Evolutionary conservation across 2,329 filamentous ascomycete species (phyloP), one percentile per base, ranked within the genome.

Genomic region (Plenodomus lindquistii): DNA sequence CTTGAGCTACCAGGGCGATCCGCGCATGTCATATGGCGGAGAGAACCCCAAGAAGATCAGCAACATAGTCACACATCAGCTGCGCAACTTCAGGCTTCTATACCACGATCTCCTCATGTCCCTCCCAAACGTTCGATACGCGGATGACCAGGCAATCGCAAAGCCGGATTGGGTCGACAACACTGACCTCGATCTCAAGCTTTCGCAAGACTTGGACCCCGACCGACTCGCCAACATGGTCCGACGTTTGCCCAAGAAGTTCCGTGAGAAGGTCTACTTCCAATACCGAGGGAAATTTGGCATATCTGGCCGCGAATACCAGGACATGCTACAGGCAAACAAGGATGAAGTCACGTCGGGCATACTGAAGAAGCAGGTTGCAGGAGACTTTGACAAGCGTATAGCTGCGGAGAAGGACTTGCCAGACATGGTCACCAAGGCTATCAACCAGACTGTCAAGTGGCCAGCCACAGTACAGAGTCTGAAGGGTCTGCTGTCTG

Each of bases 201-300:
- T 99, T 17, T 79, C 81, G 36, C 94, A 99, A 73, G 91, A 97
- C 65, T 95, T 97, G 91, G 89, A 96, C 63, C 89, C 92, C 0
- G 76, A 89, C 48, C 91, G 89, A 65, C 86, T 94, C 48, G 91
- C 89, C 16, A 99, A 99, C 73, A 99, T 99, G 90, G 93, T 99
- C 9, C 85, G 94, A 4, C 87, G 94, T 11, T 78, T 99, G 10
- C 94, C 94, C 3, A 87, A 88, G 62, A 81, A 85, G 5, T 97
- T 99, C 80, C 85, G 94, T 31, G 84, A 88, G 44, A 92, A 91
- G 50, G 78, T 99, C 0, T 99, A 99, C 75, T 96, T 96, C 72
- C 86, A 92, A 64, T 99, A 97, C 72, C 92, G 96, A 71, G 86
- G 87, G 69, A 93, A 96, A 65, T 95, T 92, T 65, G 82, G 83